These are phyloP conservation scores for Lipomyces orientalis DNA, from an alignment of 805 yeast species.

Conservation along the genomic window DNA sequence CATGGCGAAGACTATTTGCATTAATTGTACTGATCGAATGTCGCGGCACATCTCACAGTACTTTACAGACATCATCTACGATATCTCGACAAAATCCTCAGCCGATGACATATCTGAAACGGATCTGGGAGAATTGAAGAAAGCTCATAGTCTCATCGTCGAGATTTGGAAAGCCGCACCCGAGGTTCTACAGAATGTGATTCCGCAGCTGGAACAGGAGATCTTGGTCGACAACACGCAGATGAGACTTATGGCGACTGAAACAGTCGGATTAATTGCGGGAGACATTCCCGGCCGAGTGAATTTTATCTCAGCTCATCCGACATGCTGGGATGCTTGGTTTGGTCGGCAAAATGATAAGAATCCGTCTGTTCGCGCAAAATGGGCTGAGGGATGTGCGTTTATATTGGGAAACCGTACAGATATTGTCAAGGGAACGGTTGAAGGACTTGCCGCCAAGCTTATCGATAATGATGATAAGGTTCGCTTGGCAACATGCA, in stretches of 20 bases:
- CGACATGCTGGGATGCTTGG: conserved; percentile 72
- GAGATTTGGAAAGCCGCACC: conserved; percentile 82
- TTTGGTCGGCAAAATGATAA: conserved; percentile 74
- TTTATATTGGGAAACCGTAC: conserved; percentile 53
- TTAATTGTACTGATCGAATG: conserved; percentile 71
- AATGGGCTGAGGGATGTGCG: conserved; percentile 70
- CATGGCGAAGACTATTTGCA: conserved; percentile 70
- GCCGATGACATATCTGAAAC: conserved; percentile 41
- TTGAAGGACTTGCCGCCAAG: conserved; percentile 64
- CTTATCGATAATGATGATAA: conserved; percentile 75
- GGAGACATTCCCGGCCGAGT: conserved; percentile 55
- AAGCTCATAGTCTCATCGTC: conserved; percentile 65
- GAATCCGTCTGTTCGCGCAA: conserved; percentile 64
- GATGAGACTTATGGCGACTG: conserved; percentile 71
- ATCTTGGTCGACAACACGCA: conserved; percentile 66
- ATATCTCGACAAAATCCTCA: conserved; percentile 40
- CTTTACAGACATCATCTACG: conserved; percentile 74
- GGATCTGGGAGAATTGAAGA: conserved; percentile 54
- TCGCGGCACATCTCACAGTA: conserved; percentile 77
- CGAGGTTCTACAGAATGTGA: conserved; percentile 69
- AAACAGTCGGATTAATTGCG: conserved; percentile 71
- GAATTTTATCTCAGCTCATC: conserved; percentile 57
- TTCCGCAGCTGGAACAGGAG: conserved; percentile 82
- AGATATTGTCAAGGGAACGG: conserved; percentile 56
- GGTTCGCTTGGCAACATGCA: conserved; percentile 69